Conservation (phyloP, 768 basidiomycete species). For the Cystobasidiopsis lactophilus region DNA sequence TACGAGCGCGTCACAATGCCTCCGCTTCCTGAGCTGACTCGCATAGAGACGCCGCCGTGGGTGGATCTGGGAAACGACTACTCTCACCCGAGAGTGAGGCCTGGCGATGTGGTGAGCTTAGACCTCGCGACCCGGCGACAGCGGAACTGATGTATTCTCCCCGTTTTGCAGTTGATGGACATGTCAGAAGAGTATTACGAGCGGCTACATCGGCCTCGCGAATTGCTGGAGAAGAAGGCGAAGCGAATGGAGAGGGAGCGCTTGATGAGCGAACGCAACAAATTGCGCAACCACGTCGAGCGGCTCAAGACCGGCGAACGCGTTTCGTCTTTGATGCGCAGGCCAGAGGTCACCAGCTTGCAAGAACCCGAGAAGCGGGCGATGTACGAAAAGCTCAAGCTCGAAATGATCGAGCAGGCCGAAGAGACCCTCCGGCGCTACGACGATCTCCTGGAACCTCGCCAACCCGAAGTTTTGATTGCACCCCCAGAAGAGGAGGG, state of each 20-base stretch:
- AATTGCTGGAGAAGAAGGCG: background rate
- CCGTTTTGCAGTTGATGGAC: background rate
- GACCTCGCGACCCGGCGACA: no score
- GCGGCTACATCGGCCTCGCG: background rate
- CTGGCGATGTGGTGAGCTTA: no score
- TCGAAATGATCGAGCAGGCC: background rate
- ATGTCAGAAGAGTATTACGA: background rate
- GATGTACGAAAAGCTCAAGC: background rate
- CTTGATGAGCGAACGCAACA: background rate
- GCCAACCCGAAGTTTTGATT: no score
- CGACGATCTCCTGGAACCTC: slow-evolving; percentile 1
- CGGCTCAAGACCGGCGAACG: background rate
- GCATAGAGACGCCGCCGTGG: no score
- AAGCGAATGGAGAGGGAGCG: background rate
- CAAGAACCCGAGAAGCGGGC: background rate
- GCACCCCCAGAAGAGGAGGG: no score
- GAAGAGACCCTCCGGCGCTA: background rate
- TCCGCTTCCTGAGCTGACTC: no score
- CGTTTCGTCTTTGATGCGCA: background rate
- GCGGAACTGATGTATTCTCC: no score
- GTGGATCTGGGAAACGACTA: no score
- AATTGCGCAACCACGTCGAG: background rate
- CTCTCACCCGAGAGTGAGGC: no score
- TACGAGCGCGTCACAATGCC: no score
- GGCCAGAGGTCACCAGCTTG: background rate